phyloP scores from a whole-genome alignment of 352 stramenopile genomes.

The Phytophthora idaei region DNA sequence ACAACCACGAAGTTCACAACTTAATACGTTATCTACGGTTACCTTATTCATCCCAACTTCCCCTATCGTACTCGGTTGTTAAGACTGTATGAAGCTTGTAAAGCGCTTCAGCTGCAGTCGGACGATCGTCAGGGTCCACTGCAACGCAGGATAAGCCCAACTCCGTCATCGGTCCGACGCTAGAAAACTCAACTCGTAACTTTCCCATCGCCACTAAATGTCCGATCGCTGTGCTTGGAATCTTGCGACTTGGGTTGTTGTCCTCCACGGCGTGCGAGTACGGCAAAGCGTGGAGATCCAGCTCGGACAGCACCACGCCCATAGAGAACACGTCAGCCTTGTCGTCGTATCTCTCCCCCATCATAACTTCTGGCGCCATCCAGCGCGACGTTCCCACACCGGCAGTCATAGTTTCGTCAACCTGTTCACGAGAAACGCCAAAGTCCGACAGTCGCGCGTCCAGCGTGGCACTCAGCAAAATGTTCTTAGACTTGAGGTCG shows the following conservation, averaged over 20 bases:
- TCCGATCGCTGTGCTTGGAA: constrained; percentile 42
- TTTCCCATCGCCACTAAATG: constrained; percentile 50
- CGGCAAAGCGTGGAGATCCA: constrained; percentile 35
- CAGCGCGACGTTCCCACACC: constrained; percentile 36
- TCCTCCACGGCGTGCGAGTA: constrained; percentile 28
- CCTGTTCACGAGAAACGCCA: constrained; percentile 37
- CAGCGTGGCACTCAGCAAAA: constrained; percentile 45
- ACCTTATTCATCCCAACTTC: constrained; percentile 15
- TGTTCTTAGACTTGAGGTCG: constrained; percentile 75
- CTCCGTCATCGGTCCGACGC: constrained; percentile 14
- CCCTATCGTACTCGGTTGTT: constrained; percentile 26
- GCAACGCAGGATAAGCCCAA: constrained; percentile 36
- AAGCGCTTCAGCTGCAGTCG: constrained; percentile 40
- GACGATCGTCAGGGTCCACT: constrained; percentile 36
- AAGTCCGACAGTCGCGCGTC: constrained; percentile 63
- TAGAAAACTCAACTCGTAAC: constrained; percentile 42
- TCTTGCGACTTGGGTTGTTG: constrained; percentile 29
- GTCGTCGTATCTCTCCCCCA: constrained; percentile 35
- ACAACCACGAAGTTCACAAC: not conserved
- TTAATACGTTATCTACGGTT: not conserved
- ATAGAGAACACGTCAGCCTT: constrained; percentile 42
- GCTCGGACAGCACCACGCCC: constrained; percentile 35
- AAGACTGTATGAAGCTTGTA: constrained; percentile 44
- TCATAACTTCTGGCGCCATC: constrained; percentile 39
- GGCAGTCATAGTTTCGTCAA: constrained; percentile 32